A percentile compares a stretch with the other conserved stretches of the same genome.
Conservation (phyloP, 2,329 filamentous ascomycete species). For the Zasmidium cellare region DNA sequence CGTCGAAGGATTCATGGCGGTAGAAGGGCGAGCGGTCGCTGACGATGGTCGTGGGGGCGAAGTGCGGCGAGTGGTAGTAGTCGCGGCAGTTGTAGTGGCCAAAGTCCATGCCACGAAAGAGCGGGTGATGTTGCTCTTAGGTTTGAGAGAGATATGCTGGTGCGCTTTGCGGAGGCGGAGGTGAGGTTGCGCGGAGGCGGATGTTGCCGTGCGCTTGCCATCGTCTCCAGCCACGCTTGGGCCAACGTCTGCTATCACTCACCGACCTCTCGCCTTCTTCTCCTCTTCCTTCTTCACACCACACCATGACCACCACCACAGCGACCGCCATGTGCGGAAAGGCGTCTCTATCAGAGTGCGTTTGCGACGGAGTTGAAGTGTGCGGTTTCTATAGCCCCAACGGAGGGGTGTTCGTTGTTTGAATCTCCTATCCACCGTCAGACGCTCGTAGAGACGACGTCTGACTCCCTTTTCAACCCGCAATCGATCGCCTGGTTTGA, state of each 20-base stretch:
- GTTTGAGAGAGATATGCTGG: background rate
- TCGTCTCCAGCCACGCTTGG: too few relatives aligned
- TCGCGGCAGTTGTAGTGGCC: conserved; percentile 40
- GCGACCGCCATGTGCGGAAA: conserved; percentile 19
- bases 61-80: conserved; percentile 34
- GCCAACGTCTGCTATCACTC: too few relatives aligned
- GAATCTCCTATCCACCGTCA: conserved; percentile 30
- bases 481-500: background rate
- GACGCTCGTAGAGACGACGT: conserved; percentile 20
- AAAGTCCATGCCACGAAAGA: conserved; percentile 29
- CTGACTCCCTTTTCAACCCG: conserved; percentile 17
- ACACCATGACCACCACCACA: conserved; percentile 18
- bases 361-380: conserved; percentile 25
- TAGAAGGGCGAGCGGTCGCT: conserved; percentile 10
- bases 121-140: background rate
- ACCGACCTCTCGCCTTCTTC: conserved; percentile 1
- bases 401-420: conserved; percentile 52
- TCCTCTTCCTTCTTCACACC: conserved; percentile 11
- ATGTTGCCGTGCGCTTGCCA: too few relatives aligned
- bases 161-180: background rate
- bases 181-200: background rate
- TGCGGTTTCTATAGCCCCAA: conserved; percentile 53
- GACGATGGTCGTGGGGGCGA: conserved; percentile 26
- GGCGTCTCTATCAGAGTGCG: conserved; percentile 14
- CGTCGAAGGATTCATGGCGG: conserved; percentile 33